These are phyloP conservation scores for Limnanthes douglasii DNA, from an alignment of 345 rosid species.

Conservation along the genomic window DNA sequence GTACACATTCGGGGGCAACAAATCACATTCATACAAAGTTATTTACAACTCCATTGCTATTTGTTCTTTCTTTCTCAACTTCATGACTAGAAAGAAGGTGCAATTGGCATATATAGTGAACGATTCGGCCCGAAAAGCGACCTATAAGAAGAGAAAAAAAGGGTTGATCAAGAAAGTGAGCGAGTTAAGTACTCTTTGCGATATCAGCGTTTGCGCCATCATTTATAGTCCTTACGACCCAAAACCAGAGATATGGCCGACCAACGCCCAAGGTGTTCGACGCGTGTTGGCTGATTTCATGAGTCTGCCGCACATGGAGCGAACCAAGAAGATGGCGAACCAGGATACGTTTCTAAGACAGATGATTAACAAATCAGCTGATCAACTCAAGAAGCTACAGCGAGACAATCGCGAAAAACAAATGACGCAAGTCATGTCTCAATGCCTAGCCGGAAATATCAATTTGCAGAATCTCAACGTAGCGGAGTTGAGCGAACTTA, in stretches of 20 bases:
- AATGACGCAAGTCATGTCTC: constrained; percentile 14
- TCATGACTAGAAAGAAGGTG: constrained; percentile 18
- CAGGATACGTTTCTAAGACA: constrained; percentile 20
- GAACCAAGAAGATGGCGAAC: constrained; percentile 29
- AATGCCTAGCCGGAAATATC: constrained; percentile 4
- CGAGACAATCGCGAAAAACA: constrained; percentile 13
- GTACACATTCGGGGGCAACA: too few species aligned
- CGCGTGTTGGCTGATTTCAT: constrained; percentile 10
- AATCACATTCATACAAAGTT: too few species aligned
- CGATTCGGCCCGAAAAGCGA: constrained; percentile 10
- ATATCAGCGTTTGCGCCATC: constrained; percentile 14
- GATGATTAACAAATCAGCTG: constrained; percentile 18
- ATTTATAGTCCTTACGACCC: constrained; percentile 18
- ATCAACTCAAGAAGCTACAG: constrained; percentile 19
- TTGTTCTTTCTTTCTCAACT: neutral
- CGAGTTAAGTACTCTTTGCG: constrained; percentile 14
- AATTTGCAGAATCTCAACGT: constrained; percentile 1
- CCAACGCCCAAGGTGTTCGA: constrained; percentile 9
- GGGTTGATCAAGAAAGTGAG: constrained; percentile 15
- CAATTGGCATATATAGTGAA: constrained; percentile 13
- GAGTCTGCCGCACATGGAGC: constrained; percentile 28
- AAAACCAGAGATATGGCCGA: constrained; percentile 32
- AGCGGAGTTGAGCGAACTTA: constrained; percentile 8
- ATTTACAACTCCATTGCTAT: constrained; percentile 1
- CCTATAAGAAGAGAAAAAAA: constrained; percentile 14